Evolutionary conservation across 2,329 filamentous ascomycete genomes (phyloP), one percentile per base, ranked within the genome.

Genomic region (Cladosporium phlei): DNA sequence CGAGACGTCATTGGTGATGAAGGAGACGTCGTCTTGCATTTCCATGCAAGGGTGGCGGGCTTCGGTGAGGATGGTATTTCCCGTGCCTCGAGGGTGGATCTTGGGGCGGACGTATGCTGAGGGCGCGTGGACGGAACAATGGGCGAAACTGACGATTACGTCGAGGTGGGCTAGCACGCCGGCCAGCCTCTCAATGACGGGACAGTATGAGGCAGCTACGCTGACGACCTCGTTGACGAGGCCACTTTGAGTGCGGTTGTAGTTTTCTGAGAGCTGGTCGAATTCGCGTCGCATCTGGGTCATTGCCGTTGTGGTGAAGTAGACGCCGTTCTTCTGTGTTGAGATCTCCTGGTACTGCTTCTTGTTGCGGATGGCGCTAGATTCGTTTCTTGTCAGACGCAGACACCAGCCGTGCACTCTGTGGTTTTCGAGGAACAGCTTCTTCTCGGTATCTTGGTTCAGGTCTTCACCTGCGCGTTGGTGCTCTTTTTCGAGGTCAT

Each of bases 291-390:
- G 85, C 59, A 90, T 79, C 20, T 82, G 77, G 61, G 89, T 85
- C 58, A 98, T 75, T 24, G 78, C 82, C 45, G 81, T 82, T 3
- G 93, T 98, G 1, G 93, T 97, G 67, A 98, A 98, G 71, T 93
- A 98, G 46, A 97, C 93, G 33, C 93, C 93, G 64, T 96, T 98
- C 76, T 98, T 98, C 69, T 97, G 93, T 0, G 94, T 98, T 0
- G 90, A 95, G 65, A 89, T 95, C 67, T 98, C 93, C 59, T 91
- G 85, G 59, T 97, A 98, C 39, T 82, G 76, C 49, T 81, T 83
- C 63, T 93, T 95, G 68, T 94, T 94, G 51, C 93, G 85, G 58
- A 98, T 98, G 59, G 88, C 94, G 12, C 86, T 84, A 1, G 93
- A 88, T 70, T 98, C 93, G 45, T 74, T 91, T 49, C 93, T 79